Percentiles rank a stretch among this genome's conserved stretches.
These are phyloP conservation scores for Amylocarpus encephaloides DNA, from an alignment of 2,329 filamentous ascomycete genomes.

Conservation along the genomic window DNA sequence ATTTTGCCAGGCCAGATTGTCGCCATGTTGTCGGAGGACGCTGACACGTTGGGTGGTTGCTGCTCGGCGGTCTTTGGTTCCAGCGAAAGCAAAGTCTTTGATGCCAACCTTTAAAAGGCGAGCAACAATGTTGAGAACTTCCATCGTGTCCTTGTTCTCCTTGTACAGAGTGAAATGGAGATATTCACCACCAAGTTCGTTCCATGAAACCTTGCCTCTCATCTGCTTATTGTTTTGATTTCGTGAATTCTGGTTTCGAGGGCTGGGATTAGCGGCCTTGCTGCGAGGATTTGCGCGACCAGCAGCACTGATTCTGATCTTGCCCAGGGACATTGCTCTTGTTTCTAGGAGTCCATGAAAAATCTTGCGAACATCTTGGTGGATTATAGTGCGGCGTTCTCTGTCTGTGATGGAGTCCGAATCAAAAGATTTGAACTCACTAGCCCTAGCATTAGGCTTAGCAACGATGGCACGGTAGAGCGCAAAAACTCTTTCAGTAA, in stretches of 20 bases:
- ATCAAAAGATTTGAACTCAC: conserved; percentile 47
- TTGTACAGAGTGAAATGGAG: conserved; percentile 72
- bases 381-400: conserved; percentile 54
- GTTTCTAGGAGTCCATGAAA: conserved; percentile 60
- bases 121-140: conserved; percentile 56
- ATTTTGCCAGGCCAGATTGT: conserved; percentile 61
- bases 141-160: conserved; percentile 75
- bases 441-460: conserved; percentile 48
- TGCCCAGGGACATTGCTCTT: conserved; percentile 49
- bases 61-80: conserved; percentile 66
- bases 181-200: conserved; percentile 61
- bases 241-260: conserved; percentile 13
- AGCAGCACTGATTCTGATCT: conserved; percentile 50
- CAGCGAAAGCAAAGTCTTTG: conserved; percentile 60
- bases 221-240: conserved; percentile 12
- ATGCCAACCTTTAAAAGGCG: conserved; percentile 51
- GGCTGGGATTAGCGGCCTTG: conserved; percentile 15
- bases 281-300: conserved; percentile 15
- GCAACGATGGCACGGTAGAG: conserved; percentile 49
- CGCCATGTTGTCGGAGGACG: conserved; percentile 50
- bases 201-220: conserved; percentile 48
- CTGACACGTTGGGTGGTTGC: conserved; percentile 63
- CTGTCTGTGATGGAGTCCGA: conserved; percentile 53
- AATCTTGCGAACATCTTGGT: conserved; percentile 51
- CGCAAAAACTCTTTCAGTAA: conserved; percentile 43